Base-by-base conservation (phyloP, 805 yeast genomes). In the Saturnispora sekii region DNA sequence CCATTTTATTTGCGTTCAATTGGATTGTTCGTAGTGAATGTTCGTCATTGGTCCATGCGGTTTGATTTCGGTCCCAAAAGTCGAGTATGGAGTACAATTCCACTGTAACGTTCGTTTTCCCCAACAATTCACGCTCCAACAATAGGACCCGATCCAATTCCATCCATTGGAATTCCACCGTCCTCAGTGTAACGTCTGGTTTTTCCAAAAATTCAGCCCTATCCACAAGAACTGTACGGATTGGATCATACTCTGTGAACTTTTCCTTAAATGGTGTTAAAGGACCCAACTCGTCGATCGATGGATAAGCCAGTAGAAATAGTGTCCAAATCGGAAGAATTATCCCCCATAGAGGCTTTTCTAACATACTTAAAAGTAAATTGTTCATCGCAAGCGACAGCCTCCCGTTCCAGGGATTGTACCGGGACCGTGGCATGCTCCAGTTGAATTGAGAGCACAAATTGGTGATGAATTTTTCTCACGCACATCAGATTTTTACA, bases 11-110 rank as follows among this genome's bases (percentile, higher is more conserved):
- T 7, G 41, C 50, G 10, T 57, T 57, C 9, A 52, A 50, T 49
- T 70, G 69, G 9, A 74, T 56, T 0, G 78, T 71, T 48, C 54
- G 64, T 26, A 72, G 43, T 2, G 66, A 57, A 11, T 61, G 58
- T 28, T 48, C 46, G 54, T 72, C 78, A 3, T 48, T 43, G 3
- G 35, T 17, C 29, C 73, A 51, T 3, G 18, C 5, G 1, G 50
- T 48, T 1, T 50, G 32, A 43, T 66, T 53, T 50, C 66, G 64
- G 32, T 63, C 54, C 79, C 79, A 74, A 43, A 61, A 62, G 11
- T 60, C 60, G 3, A 73, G 56, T 0, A 77, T 74, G 0, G 77
- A 64, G 46, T 64, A 58, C 35, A 32, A 42, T 10, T 16, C 45
- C 35, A 26, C 37, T 10, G n/a, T 48, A 43, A 9, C 17, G 32